Percentiles rank a stretch among this genome's conserved stretches.
phyloP scores from a whole-genome alignment of 2,329 filamentous ascomycete genomes.

The Coniochaeta sp. region DNA sequence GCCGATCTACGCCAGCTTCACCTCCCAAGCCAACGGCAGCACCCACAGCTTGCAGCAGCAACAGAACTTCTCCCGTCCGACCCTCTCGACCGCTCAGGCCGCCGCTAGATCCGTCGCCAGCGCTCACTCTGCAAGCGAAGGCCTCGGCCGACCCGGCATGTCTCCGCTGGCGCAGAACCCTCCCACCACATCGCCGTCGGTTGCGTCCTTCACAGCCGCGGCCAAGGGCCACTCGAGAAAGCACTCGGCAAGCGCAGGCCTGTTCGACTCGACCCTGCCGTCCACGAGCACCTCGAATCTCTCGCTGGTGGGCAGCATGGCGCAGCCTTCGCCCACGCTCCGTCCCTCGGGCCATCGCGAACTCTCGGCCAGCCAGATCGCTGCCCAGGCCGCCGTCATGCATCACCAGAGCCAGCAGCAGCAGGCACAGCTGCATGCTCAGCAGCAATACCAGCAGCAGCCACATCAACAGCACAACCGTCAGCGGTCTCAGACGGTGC shows the following conservation, averaged over 20 bases:
- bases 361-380: slow-evolving; percentile 66
- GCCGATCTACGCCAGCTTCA: slow-evolving; percentile 41
- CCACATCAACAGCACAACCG: slow-evolving; percentile 41
- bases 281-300: slow-evolving; percentile 51
- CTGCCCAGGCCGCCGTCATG: slow-evolving; percentile 70
- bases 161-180: slow-evolving; percentile 34
- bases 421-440: slow-evolving; percentile 40
- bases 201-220: slow-evolving; percentile 23
- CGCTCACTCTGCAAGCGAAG: slow-evolving; percentile 19
- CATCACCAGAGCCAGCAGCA: slow-evolving; percentile 26
- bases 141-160: slow-evolving; percentile 16
- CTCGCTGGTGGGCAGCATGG: slow-evolving; percentile 33
- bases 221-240: slow-evolving; percentile 48
- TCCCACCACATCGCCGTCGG: slow-evolving; percentile 23
- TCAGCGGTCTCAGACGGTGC: slow-evolving; percentile 69
- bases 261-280: slow-evolving; percentile 68
- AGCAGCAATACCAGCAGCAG: slow-evolving; percentile 28
- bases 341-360: slow-evolving; percentile 23
- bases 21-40: slow-evolving; percentile 39
- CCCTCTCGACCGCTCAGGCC: slow-evolving; percentile 15
- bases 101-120: slow-evolving; percentile 17
- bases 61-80: slow-evolving; percentile 51
- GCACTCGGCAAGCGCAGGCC: slow-evolving; percentile 66
- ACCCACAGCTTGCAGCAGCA: slow-evolving; percentile 34
- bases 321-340: slow-evolving; percentile 35